Base-by-base conservation (phyloP, 163 green algal genomes). In the Scenedesmus sp. region DNA sequence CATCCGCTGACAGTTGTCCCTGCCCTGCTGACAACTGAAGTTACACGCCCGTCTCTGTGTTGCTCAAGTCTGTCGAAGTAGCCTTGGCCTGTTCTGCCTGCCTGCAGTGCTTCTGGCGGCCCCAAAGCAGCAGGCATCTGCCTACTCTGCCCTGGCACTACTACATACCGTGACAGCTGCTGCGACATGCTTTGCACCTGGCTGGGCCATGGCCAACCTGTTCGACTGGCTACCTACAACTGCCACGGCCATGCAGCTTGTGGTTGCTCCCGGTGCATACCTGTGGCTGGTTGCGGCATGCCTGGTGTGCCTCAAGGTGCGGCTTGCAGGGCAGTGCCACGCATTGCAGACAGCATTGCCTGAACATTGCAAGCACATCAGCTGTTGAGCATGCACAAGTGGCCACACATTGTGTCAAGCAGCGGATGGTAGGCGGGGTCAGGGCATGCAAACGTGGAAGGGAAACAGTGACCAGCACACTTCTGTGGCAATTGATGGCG, bases 251-350 rank as follows among this genome's bases (percentile, higher is more conserved):
- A 65, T 61, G 84, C 43, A 83, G 73, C 73, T 83, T 12, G 37
- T 83, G 42, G 56, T 89, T 24, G 84, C 37, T 12, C 49, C 84
- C 33, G 84, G 84, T 7, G 40, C 61, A 40, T 82, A 89, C 33
- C 30, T 61, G 24, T 89, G 61, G 61, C 84, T 89, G 26, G 49
- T 89, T 35, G 84, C 68, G 26, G 40, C 84, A 22, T 89, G 84
- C 61, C 65, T 89, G 42, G n/a, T 89, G 6, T 89, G 84, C 53
- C 43, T 89, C 24, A 89, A 70, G 84, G 84, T 89, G 35, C 1
- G 59, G 15, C 46, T 33, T 81, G 30, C 65, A 18, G 30, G 30
- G 40, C 6, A 40, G 7, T 40, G 65, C 30, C 9, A 76, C 26
- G 65, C n/a, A n/a, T n/a, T n/a, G n/a, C n/a, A n/a, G n/a, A n/a